phyloP scores from a whole-genome alignment of 2,329 filamentous ascomycete genomes.

The Aureobasidium sp. region DNA sequence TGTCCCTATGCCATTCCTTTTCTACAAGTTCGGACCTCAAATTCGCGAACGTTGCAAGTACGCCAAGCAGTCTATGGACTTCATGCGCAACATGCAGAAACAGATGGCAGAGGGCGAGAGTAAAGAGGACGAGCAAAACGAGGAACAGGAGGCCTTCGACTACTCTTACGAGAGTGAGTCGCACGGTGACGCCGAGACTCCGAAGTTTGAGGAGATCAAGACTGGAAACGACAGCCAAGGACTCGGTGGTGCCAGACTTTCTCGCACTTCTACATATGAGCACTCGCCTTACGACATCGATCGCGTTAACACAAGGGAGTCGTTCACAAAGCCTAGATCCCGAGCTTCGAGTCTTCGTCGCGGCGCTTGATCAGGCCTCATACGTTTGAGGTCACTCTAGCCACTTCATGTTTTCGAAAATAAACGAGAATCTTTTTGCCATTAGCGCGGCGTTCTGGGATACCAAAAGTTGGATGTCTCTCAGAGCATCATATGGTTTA shows the following conservation, averaged over 20 bases:
- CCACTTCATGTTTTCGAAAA: not conserved
- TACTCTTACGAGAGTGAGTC: conserved; percentile 17
- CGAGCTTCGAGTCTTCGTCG: conserved; percentile 3
- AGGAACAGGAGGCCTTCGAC: conserved; percentile 22
- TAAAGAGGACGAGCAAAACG: conserved; percentile 20
- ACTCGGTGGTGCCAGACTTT: not conserved
- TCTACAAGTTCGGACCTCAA: conserved; percentile 59
- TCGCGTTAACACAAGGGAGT: conserved; percentile 38
- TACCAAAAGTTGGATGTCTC: conserved; percentile 4
- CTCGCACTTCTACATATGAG: conserved; percentile 26
- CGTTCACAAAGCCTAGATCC: conserved; percentile 24
- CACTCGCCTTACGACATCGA: conserved; percentile 40
- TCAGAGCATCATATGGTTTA: not conserved
- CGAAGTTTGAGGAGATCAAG: conserved; percentile 32
- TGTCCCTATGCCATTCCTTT: conserved; percentile 65
- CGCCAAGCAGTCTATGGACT: conserved; percentile 55
- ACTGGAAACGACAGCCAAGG: conserved; percentile 17
- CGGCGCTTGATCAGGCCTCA: not conserved
- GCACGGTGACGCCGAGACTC: conserved; percentile 11
- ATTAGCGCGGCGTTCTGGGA: conserved; percentile 5
- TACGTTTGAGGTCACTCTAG: not conserved
- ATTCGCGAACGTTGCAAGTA: conserved; percentile 63
- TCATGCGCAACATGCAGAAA: conserved; percentile 42
- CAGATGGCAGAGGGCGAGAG: conserved; percentile 16
- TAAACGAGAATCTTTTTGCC: not conserved